Evolutionary conservation across 257 asterid genomes (phyloP), one percentile per base, ranked within the genome.

Genomic region (Jacaranda mimosifolia): DNA sequence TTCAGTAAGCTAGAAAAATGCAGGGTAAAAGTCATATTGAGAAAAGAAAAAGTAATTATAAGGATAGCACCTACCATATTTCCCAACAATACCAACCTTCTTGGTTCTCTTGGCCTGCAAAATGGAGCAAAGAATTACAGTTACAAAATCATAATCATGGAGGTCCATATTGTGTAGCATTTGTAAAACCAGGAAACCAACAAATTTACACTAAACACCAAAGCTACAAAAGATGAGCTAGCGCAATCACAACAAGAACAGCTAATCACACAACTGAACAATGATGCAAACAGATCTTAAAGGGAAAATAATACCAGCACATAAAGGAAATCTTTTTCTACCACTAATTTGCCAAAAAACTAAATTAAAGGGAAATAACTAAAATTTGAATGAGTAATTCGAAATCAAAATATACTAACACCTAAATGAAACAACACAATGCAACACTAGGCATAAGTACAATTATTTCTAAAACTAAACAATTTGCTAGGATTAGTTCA

Each of bases 81-180:
- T 91, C 63, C 98, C 96, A 8, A 93, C 97, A 80, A 93, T 93
- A 4, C 96, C 96, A 1, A 90, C 94, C 90, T 91, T 90, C 92
- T 94, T 94, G 56, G 98, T 90, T 83, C 96, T 86, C 91, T 94
- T 91, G 69, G 98, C 92, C 97, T 93, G 81, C 76, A 82, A 0
- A 26, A 26, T 1, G 77, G 58, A 65, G 38, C 2, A 74, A 13
- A 45, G 48, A 75, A 51, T 17, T 4, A 39, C 6, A 36, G 46
- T 63, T 63, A 68, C 7, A 42, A 7, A 19, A 46, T 40, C 9
- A 19, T 57, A 58, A 43, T 39, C 12, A 39, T n/a, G 51, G 1
- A 66, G 7, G 8, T 7, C 35, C 38, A 39, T 9, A 17, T 12
- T 11, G 9, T 13, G 14, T 1, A 4, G 6, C n/a, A 43, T 4